Evolutionary conservation across 345 rosid genomes (phyloP), one percentile per base, ranked within the genome.

Genomic region (Eucalyptus melliodora): DNA sequence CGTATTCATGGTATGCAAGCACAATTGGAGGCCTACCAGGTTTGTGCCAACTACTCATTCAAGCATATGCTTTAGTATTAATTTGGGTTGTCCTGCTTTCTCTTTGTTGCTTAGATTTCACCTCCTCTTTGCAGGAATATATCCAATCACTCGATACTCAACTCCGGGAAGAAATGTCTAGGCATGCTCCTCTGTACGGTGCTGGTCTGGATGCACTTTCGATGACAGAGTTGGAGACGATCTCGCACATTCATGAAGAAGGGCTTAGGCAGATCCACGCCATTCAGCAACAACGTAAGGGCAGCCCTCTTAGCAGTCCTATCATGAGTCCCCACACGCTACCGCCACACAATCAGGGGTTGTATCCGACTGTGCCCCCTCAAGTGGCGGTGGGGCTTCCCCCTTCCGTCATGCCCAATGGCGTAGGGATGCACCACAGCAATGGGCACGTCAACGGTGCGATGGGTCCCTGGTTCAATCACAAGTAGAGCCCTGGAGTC

Each of bases 111-210:
- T 53, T 56, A 30, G 49, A 8, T 87, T 37, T 77, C 30, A 40
- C 83, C 83, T 81, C 44, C 31, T 55, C 89, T 91, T 50, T 92
- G 92, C 98, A 98, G 99, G 98, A 96, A 95, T 95, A 95, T 91
- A 96, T 97, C 82, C 96, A 96, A 91, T 91, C 95, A 37, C 93
- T 97, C 17, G 94, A 97, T 92, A 92, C 93, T 72, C 95, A 96
- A 17, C 96, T 96, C 88, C 97, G 94, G 90, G 99, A 97, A 85
- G 99, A 97, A 92, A 96, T 97, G 94, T 91, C 97, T 5, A 92
- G 96, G 69, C 99, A 97, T 83, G 99, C 99, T 17, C 99, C 99
- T 14, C 95, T 98, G 7, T 98, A 98, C 19, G 99, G 99, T 89
- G 99, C 97, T 26, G 97, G 97, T 88, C 89, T 98, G 92, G 99